phyloP scores from a whole-genome alignment of 768 basidiomycete species.

The Gautieria morchelliformis region DNA sequence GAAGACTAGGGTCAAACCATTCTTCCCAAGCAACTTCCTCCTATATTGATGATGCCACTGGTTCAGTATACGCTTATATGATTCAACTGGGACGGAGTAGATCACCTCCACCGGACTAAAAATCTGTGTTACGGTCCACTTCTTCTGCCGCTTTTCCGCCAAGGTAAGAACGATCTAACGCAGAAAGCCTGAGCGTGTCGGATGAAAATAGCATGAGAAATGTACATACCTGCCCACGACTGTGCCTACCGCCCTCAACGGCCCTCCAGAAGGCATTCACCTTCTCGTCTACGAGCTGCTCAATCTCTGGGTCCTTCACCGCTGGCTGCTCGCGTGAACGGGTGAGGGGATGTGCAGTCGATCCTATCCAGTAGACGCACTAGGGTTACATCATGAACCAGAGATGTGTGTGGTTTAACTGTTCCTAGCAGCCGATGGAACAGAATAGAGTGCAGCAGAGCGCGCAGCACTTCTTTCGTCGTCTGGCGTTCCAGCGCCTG shows the following conservation, averaged over 20 bases:
- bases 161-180: constrained; percentile 61
- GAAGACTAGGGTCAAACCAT: constrained; percentile 38
- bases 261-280: constrained; percentile 74
- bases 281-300: constrained; percentile 62
- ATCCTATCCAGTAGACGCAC: constrained; percentile 28
- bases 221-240: constrained; percentile 59
- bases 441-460: constrained; percentile 70
- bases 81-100: neutral
- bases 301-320: constrained; percentile 63
- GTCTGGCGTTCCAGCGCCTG: constrained; percentile 67
- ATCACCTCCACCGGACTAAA: constrained; percentile 1
- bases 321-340: constrained; percentile 44
- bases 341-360: neutral
- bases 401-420: constrained; percentile 65
- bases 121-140: constrained; percentile 39
- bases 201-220: neutral
- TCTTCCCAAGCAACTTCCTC: constrained; percentile 86
- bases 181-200: neutral
- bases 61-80: neutral
- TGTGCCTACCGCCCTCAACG: constrained; percentile 50
- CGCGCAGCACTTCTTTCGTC: constrained; percentile 64
- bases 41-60: constrained; percentile 19
- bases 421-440: constrained; percentile 80
- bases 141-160: constrained; percentile 68
- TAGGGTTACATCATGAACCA: constrained; percentile 80